These are phyloP conservation scores for Curvularia lunata DNA, from an alignment of 2,329 filamentous ascomycete genomes.

Conservation along the genomic window DNA sequence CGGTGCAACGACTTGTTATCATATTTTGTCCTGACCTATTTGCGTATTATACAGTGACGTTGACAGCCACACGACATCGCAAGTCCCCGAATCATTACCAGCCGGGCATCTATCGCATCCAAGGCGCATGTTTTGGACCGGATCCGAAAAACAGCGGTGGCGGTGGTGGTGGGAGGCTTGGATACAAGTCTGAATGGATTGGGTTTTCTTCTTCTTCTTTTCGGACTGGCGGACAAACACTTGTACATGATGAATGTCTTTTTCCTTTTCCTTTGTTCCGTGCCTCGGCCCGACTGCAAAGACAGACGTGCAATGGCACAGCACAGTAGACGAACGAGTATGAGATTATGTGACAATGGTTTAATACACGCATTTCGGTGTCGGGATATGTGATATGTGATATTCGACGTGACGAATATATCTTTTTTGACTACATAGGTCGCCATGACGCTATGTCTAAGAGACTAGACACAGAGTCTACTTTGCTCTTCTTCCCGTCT, in stretches of 20 bases:
- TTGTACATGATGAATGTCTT: constrained; percentile 15
- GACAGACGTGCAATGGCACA: neutral
- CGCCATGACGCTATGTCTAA: neutral
- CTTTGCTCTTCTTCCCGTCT: neutral
- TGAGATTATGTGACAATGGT: neutral
- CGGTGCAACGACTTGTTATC: constrained; percentile 9
- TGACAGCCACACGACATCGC: constrained; percentile 1
- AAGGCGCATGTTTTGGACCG: constrained; percentile 17
- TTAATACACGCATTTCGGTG: neutral
- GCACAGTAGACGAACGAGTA: neutral
- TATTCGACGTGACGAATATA: neutral
- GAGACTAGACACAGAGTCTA: neutral
- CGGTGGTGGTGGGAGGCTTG: neutral
- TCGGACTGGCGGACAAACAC: constrained; percentile 6
- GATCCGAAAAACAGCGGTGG: constrained; percentile 1
- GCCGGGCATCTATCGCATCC: constrained; percentile 15
- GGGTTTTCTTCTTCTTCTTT: constrained; percentile 1
- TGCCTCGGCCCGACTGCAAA: neutral
- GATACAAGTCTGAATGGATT: constrained; percentile 1
- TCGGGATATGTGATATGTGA: neutral
- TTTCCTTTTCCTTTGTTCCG: constrained; percentile 12
- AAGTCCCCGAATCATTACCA: constrained; percentile 16
- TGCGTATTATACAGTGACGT: constrained; percentile 3
- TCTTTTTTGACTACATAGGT: neutral
- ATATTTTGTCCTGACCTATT: constrained; percentile 8